These are phyloP conservation scores for Pseudogymnoascus sp. DNA, from an alignment of 2,329 filamentous ascomycete genomes.

Conservation along the genomic window DNA sequence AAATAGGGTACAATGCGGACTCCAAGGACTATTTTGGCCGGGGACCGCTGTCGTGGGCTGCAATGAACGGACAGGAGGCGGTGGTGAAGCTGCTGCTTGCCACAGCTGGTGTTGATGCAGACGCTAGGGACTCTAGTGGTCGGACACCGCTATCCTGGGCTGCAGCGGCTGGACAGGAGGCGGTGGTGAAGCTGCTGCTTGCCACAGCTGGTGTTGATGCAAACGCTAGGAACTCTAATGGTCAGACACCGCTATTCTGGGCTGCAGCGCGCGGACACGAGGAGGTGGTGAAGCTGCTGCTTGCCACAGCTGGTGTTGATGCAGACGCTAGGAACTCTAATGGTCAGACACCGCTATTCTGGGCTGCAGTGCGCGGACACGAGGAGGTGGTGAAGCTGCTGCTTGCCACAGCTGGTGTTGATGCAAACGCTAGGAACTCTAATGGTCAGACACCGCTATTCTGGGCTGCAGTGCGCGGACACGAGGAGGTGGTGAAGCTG, in stretches of 20 bases:
- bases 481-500: no score
- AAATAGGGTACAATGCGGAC: conserved; percentile 11
- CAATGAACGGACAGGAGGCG: neutral
- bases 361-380: no score
- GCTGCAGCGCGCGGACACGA: conserved; percentile 22
- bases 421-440: no score
- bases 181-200: conserved; percentile 12
- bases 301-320: no score
- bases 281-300: conserved; percentile 14
- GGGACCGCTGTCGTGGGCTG: conserved; percentile 26
- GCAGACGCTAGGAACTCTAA: neutral
- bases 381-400: conserved; percentile 10
- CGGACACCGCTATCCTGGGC: conserved; percentile 16
- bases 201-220: conserved; percentile 8
- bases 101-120: no score
- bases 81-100: no score
- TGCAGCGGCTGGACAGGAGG: conserved; percentile 12
- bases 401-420: no score
- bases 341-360: conserved; percentile 15
- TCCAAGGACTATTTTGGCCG: conserved; percentile 22
- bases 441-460: no score
- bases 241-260: neutral
- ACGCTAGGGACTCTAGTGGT: neutral
- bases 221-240: conserved; percentile 9
- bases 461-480: no score